Percentiles rank a stretch among this genome's conserved stretches.
phyloP scores from a whole-genome alignment of 805 yeast species.

The Ogataea nakhonphanomensis region DNA sequence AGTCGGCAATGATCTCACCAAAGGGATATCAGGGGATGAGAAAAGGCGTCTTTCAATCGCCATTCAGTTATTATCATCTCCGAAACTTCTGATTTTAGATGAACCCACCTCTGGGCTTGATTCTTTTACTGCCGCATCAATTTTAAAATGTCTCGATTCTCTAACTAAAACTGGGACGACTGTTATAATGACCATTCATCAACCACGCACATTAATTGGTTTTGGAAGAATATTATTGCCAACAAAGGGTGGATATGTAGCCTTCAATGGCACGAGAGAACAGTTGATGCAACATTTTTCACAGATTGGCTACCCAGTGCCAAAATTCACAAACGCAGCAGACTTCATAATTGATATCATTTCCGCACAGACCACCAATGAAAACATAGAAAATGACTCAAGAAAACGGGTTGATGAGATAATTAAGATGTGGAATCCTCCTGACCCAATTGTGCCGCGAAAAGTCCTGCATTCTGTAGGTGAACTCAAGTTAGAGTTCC shows the following conservation, averaged over 20 bases:
- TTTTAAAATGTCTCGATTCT: slow-evolving; percentile 54
- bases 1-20: slow-evolving; percentile 56
- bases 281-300: slow-evolving; percentile 47
- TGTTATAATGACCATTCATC: slow-evolving; percentile 75
- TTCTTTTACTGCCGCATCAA: slow-evolving; percentile 69
- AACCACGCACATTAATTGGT: slow-evolving; percentile 64
- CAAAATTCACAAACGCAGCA: slow-evolving; percentile 63
- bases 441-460: no score
- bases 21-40: slow-evolving; percentile 77
- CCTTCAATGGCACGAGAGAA: slow-evolving; percentile 57
- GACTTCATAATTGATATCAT: slow-evolving; percentile 71
- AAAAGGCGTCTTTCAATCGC: slow-evolving; percentile 82
- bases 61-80: slow-evolving; percentile 68
- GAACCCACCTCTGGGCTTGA: slow-evolving; percentile 92
- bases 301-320: slow-evolving; percentile 51
- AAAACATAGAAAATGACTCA: slow-evolving; percentile 38
- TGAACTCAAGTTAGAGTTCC: slow-evolving; percentile 21
- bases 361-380: slow-evolving; percentile 50
- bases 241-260: slow-evolving; percentile 69
- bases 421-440: slow-evolving; percentile 36
- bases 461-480: slow-evolving; percentile 13
- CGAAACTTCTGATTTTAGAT: slow-evolving; percentile 69
- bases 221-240: slow-evolving; percentile 73
- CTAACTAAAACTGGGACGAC: slow-evolving; percentile 63
- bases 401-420: slow-evolving; percentile 39